Percentiles rank a stretch among this genome's conserved stretches.
Conservation (phyloP, 305 asterid species). For the Rubia balearica region DNA sequence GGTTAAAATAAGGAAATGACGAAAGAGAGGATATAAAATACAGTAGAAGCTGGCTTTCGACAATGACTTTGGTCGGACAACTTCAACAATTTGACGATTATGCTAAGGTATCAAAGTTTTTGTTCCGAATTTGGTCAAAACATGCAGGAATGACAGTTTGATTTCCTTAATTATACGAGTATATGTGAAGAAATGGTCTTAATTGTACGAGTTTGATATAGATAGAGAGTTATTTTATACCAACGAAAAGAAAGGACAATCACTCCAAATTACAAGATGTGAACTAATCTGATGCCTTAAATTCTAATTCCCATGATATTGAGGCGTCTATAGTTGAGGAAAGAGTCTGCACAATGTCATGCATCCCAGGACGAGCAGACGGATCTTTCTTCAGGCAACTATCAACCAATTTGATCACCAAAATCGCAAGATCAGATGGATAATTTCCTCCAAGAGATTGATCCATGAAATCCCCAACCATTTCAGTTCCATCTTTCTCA, state of each 20-base stretch:
- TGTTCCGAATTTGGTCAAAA: not conserved
- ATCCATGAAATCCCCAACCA: slow-evolving; percentile 42
- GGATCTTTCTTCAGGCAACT: slow-evolving; percentile 61
- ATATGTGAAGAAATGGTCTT: too few species aligned
- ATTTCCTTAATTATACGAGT: too few species aligned
- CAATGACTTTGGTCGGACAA: not conserved
- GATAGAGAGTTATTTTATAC: too few species aligned
- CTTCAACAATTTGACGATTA: too few species aligned
- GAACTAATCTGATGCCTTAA: slow-evolving; percentile 6
- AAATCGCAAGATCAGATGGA: slow-evolving; percentile 40
- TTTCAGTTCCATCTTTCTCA: slow-evolving; percentile 32
- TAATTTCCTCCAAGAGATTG: slow-evolving; percentile 45
- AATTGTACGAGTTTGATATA: too few species aligned
- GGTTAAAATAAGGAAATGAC: not conserved
- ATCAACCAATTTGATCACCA: slow-evolving; percentile 40
- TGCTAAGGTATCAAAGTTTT: too few species aligned
- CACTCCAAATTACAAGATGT: not conserved
- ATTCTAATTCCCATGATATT: slow-evolving; percentile 44
- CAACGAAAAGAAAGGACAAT: not conserved
- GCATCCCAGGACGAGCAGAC: slow-evolving; percentile 55
- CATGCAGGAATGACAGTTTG: not conserved
- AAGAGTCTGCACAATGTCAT: slow-evolving; percentile 53
- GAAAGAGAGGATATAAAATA: not conserved
- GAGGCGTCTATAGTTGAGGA: slow-evolving; percentile 41
- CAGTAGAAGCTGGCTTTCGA: not conserved